phyloP scores from a whole-genome alignment of 768 basidiomycete genomes.

The Termitomyces sp. region DNA sequence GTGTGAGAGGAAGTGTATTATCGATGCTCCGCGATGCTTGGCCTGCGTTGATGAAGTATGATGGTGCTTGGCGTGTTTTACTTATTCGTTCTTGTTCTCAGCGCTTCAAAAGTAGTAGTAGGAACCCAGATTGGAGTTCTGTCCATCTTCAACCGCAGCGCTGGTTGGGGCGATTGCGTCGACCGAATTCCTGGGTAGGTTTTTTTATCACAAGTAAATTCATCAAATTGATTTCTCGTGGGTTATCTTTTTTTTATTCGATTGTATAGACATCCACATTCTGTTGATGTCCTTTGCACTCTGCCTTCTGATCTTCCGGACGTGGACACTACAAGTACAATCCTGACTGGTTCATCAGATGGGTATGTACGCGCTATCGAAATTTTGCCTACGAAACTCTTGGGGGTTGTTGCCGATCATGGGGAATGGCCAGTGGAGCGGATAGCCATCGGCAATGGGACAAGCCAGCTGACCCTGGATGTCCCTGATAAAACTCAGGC shows the following conservation, averaged over 20 bases:
- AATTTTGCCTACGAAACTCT: conserved; percentile 81
- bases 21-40: not conserved
- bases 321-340: conserved; percentile 58
- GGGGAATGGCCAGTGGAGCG: conserved; percentile 91
- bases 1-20: not conserved
- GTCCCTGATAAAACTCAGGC: conserved; percentile 9
- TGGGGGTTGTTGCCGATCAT: conserved; percentile 89
- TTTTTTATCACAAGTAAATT: not conserved
- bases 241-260: not conserved
- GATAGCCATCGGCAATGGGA: conserved; percentile 54
- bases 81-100: conserved; percentile 22
- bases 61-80: conserved; percentile 4
- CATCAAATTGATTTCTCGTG: not conserved
- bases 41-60: not conserved
- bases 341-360: conserved; percentile 90
- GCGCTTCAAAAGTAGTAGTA: conserved; percentile 77
- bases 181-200: conserved; percentile 83
- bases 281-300: conserved; percentile 80
- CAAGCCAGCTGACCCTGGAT: conserved; percentile 26
- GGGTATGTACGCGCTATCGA: conserved; percentile 85
- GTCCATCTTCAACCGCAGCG: conserved; percentile 82
- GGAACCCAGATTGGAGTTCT: conserved; percentile 89
- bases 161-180: conserved; percentile 90
- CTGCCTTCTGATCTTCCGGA: conserved; percentile 59
- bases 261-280: conserved; percentile 77